Evolutionary conservation across 2,329 filamentous ascomycete species (phyloP).

Genomic region (Neofusicoccum parvum): DNA sequence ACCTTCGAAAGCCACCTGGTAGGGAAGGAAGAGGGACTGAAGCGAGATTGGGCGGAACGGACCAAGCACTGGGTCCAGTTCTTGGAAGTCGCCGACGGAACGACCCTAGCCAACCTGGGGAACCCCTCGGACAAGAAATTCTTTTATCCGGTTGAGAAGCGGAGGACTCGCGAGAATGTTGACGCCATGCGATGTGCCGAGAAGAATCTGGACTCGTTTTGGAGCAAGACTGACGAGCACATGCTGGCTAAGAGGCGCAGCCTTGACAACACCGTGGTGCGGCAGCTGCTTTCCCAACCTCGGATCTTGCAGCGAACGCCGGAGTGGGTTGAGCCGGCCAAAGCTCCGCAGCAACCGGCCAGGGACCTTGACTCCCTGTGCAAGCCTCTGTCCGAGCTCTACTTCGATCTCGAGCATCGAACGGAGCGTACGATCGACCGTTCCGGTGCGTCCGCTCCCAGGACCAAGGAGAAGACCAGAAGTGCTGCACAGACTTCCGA

Average conservation of each 20-base stretch:
- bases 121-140: conserved; percentile 47
- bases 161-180: conserved; percentile 49
- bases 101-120: conserved; percentile 27
- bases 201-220: conserved; percentile 51
- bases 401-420: conserved; percentile 27
- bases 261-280: conserved; percentile 21
- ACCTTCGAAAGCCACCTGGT: conserved; percentile 36
- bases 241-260: conserved; percentile 8
- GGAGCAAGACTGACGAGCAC: conserved; percentile 40
- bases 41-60: conserved; percentile 8
- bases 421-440: conserved; percentile 22
- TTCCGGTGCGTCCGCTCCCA: conserved; percentile 24
- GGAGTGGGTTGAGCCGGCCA: conserved; percentile 47
- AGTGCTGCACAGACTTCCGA: conserved; percentile 20
- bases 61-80: conserved; percentile 16
- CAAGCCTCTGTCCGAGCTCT: conserved; percentile 30
- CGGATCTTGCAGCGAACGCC: conserved; percentile 52
- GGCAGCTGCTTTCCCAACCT: conserved; percentile 30
- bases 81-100: conserved; percentile 3
- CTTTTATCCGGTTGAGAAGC: conserved; percentile 52
- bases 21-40: conserved; percentile 12
- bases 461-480: conserved; percentile 31
- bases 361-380: neutral
- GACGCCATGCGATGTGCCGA: conserved; percentile 52
- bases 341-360: neutral